Evolutionary conservation across 225 moss, liverwort and hornwort species (phyloP), one percentile per base, ranked within the genome.

Genomic region (Sphagnum contortum): DNA sequence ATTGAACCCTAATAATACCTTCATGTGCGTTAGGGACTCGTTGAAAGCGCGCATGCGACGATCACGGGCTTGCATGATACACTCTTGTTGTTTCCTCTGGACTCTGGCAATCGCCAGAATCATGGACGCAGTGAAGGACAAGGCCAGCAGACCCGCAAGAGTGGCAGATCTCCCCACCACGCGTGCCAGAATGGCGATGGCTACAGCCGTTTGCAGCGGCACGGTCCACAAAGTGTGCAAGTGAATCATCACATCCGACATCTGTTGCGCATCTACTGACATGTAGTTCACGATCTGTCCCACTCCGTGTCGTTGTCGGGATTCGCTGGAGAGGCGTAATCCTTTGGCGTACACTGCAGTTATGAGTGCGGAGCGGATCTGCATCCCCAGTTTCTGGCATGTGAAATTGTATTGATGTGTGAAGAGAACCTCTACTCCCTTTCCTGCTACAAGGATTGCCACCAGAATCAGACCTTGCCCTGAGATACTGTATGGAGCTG

Each of bases 231-330:
- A 5, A 50, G 88, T 87, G 52, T 96, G 90, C 3, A 96, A 63
- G 70, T 92, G 92, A 4, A 90, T 48, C n/a, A 80, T 70, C 44
- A 61, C 75, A 55, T 90, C 90, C 5, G 86, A 86, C 51, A 96
- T 75, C 57, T 86, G 88, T 60, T 88, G 89, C 64, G 76, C 88
- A 66, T 96, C 95, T 51, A 91, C 88, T 8, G 90, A 90, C 95
- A 96, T 96, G 71, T 96, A 92, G 60, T 92, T 96, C 48, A 96
- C 88, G 45, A 92, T 92, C 68, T 85, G 87, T 50, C 95, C 95
- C 67, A 79, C 83, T 48, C 95, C 95, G 64, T 96, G 92, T 65
- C 79, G 83, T 66, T 92, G 95, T 65, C 92, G 77, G 12, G 87
- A 88, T 48, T 63, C 74, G 69, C 87, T 92, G 45, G 95, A 96